Evolutionary conservation across 768 basidiomycete species (phyloP).

Genomic region (Russula brevipes): DNA sequence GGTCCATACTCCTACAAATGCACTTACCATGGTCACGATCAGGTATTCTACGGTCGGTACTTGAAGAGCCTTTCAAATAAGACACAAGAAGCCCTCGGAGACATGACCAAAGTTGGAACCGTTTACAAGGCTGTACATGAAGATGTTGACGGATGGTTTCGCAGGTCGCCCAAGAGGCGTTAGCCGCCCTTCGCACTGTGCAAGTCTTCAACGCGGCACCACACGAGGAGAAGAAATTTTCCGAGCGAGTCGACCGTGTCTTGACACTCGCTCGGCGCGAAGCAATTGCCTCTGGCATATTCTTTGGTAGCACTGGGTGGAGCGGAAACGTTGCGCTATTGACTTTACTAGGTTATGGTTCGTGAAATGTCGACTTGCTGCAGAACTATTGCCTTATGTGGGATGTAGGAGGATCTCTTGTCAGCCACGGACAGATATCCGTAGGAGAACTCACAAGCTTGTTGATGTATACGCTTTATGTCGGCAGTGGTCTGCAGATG

Average conservation of each 20-base stretch:
- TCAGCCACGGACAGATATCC: conserved; percentile 80
- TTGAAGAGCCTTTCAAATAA: conserved; percentile 84
- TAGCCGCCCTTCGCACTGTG: conserved; percentile 81
- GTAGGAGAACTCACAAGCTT: conserved; percentile 90
- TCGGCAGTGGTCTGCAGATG: conserved; percentile 75
- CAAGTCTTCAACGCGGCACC: conserved; percentile 85
- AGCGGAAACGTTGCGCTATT: conserved; percentile 91
- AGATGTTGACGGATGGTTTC: conserved; percentile 19
- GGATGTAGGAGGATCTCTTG: conserved; percentile 75
- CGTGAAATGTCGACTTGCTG: conserved; percentile 20
- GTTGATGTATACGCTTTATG: conserved; percentile 87
- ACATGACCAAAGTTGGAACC: conserved; percentile 67
- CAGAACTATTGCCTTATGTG: not conserved
- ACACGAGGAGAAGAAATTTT: conserved; percentile 75
- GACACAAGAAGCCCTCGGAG: conserved; percentile 93
- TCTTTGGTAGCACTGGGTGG: conserved; percentile 89
- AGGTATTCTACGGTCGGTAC: conserved; percentile 97
- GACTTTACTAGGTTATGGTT: conserved; percentile 86
- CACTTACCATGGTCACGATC: conserved; percentile 24
- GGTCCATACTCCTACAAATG: conserved; percentile 26
- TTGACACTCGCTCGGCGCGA: conserved; percentile 78
- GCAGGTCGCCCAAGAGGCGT: conserved; percentile 83
- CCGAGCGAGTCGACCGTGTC: conserved; percentile 56
- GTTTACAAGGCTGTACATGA: not conserved
- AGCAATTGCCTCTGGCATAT: conserved; percentile 84